Evolutionary conservation across 257 asterid genomes (phyloP), one percentile per base, ranked within the genome.

Genomic region (Forsythia suspensa): DNA sequence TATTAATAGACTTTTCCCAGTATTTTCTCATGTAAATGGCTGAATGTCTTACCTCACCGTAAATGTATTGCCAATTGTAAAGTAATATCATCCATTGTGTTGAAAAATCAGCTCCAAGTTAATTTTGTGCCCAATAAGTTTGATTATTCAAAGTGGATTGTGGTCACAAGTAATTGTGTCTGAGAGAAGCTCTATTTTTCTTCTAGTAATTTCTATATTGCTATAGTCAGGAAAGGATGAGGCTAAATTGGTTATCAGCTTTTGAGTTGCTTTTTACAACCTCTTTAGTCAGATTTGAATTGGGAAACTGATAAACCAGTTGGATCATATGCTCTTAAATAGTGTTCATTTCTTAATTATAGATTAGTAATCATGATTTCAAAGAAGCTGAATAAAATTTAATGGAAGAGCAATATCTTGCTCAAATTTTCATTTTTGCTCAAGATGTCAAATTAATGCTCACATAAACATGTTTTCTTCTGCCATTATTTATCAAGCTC

Each of bases 31-130:
- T 9, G 44, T 39, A 29, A 70, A 48, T 21, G 52, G 13, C 41
- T 37, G 41, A 79, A 7, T 38, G 15, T 20, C 57, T 71, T 48
- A 38, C 72, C 72, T 61, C 12, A 10, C 70, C 21, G 7, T 72
- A 24, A 71, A 61, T 77, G 20, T 10, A 46, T 74, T 83, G 16
- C 66, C 48, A 59, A 70, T 7, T 68, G 61, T 37, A 10, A 38
- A 67, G 29, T 66, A 51, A 10, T 38, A 70, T 57, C 34, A 8
- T 67, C 72, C 13, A 51, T 29, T 18, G n/a, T 37, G n/a, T 8
- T 74, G 71, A 41, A 40, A 74, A 80, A 68, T 66, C 42, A 44
- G 46, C 51, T 24, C 8, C 4, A 2, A 16, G 9, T 13, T 72
- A n/a, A 12, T 13, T 18, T 72, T 72, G 24, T 70, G 71, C 46